Conservation (phyloP, 1,284 basidiomycete genomes). For the Leccinum colubrinum region DNA sequence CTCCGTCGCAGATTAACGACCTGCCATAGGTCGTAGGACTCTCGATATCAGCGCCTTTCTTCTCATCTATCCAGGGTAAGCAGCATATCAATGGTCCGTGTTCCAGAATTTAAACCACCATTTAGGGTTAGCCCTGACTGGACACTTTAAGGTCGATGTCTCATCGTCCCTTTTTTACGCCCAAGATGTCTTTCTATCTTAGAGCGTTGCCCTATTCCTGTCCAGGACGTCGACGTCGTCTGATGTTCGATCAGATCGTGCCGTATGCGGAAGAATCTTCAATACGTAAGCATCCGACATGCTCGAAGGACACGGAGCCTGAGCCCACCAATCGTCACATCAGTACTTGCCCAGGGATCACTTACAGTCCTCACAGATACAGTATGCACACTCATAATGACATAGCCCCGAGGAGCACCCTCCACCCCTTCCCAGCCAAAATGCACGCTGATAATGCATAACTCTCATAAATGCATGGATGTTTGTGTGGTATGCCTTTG, state of each 20-base stretch:
- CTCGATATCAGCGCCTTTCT: not conserved
- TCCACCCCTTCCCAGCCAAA: not conserved
- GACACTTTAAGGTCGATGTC: not conserved
- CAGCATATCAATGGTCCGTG: not conserved
- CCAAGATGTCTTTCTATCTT: not conserved
- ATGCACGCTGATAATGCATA: not conserved
- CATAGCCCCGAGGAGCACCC: not conserved
- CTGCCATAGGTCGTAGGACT: not conserved
- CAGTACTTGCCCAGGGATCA: not conserved
- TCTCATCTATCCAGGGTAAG: not conserved
- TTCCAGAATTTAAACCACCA: not conserved
- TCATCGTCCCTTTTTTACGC: not conserved
- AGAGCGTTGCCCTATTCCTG: not conserved
- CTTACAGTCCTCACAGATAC: not conserved
- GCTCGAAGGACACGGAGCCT: not conserved
- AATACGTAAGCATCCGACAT: not conserved
- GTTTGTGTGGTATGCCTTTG: not conserved
- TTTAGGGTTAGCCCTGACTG: not conserved
- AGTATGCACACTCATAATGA: not conserved
- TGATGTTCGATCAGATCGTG: not conserved
- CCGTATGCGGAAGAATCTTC: not conserved
- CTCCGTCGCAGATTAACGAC: not conserved
- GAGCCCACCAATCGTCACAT: not conserved
- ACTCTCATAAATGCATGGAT: not conserved
- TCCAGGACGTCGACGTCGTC: not conserved